These are phyloP conservation scores for Alnus rubra DNA, from an alignment of 306 rosid genomes.

Conservation along the genomic window DNA sequence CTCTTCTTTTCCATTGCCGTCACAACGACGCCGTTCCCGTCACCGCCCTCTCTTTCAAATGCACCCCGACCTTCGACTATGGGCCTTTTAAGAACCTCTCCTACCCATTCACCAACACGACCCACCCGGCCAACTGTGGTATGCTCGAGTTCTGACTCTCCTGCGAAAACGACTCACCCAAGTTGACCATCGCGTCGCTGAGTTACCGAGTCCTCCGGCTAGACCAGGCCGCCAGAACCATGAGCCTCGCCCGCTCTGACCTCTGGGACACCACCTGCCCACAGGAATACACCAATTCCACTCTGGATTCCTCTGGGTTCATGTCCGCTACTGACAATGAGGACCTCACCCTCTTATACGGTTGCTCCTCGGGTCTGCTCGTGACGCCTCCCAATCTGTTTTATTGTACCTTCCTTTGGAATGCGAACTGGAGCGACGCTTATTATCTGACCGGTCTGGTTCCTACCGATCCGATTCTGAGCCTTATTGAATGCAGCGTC, in stretches of 20 bases:
- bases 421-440: slow-evolving; percentile 25
- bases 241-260: slow-evolving; percentile 49
- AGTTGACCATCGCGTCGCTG: slow-evolving; percentile 34
- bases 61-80: slow-evolving; percentile 54
- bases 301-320: slow-evolving; percentile 18
- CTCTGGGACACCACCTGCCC: slow-evolving; percentile 66
- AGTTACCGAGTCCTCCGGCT: slow-evolving; percentile 48
- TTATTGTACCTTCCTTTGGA: slow-evolving; percentile 23
- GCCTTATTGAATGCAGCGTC: slow-evolving; percentile 18
- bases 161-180: slow-evolving; percentile 34
- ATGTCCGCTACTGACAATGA: slow-evolving; percentile 32
- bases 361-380: slow-evolving; percentile 14
- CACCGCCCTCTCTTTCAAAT: slow-evolving; percentile 3
- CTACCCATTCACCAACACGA: slow-evolving; percentile 59
- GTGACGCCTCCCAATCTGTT: slow-evolving; percentile 31
- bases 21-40: slow-evolving; percentile 34
- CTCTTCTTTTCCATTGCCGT: slow-evolving; percentile 21
- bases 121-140: slow-evolving; percentile 59
- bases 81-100: slow-evolving; percentile 45
- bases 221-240: slow-evolving; percentile 15
- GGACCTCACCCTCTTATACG: slow-evolving; percentile 48
- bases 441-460: slow-evolving; percentile 51
- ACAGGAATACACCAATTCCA: slow-evolving; percentile 22
- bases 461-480: slow-evolving; percentile 45
- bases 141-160: slow-evolving; percentile 41